Evolutionary conservation across 2,329 filamentous ascomycete species (phyloP), one percentile per base, ranked within the genome.

Genomic region (Ilyonectria mors-panacis): DNA sequence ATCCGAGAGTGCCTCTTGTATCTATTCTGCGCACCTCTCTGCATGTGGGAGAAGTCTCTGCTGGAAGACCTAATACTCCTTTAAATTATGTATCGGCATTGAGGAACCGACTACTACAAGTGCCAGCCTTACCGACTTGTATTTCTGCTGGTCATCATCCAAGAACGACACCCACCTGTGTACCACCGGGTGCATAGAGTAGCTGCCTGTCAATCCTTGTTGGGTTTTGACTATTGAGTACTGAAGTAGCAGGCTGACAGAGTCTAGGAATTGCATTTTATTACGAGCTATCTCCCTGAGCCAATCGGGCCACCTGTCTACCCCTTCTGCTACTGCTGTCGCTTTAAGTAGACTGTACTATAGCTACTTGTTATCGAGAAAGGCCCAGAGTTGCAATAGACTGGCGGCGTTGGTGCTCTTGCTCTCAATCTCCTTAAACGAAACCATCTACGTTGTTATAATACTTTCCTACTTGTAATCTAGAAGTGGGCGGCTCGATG

Each of bases 311-410:
- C 35, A 37, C 35, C 35, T 1, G 35, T 37, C 35, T 37, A 8
- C 35, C 35, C 7, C 1, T 37, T 8, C 35, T 3, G 35, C 35
- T 8, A 13, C 35, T 13, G 35, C 35, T 8, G 35, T 8, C 35
- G 35, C 35, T 37, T 8, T 1, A 60, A 28, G 21, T 13, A 62
- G 26, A 39, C 59, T 37, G 30, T 62, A 48, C 59, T 48, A 62
- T 6, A 62, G 26, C 59, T 55, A 35, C 50, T 62, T 62, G 19
- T 62, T 62, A 37, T 62, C 59, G 39, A 62, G 48, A 33, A 45
- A 62, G 23, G 59, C 59, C 59, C 37, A 62, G 17, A 62, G 59
- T 48, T 48, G 59, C 37, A 62, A 35, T 5, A 62, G 37, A 6
- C 48, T 62, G 10, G 39, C 26, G 28, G 50, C 48, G 30, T 47